phyloP scores from a whole-genome alignment of 2,329 filamentous ascomycete genomes.

The Cladosporium colombiae region DNA sequence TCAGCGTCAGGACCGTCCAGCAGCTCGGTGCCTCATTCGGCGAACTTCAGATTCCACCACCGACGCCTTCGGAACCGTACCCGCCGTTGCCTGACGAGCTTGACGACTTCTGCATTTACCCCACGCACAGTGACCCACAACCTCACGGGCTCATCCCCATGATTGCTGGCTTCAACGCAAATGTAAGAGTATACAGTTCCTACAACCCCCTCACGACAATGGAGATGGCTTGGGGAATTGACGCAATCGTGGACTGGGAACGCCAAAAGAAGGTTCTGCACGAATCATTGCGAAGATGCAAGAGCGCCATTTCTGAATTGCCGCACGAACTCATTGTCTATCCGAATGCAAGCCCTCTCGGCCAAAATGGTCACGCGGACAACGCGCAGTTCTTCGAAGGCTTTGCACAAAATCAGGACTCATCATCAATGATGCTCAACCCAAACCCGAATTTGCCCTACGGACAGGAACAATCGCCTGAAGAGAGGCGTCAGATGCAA shows the following conservation, averaged over 20 bases:
- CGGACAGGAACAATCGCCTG: conserved; percentile 34
- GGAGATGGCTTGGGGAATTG: conserved; percentile 79
- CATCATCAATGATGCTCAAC: conserved; percentile 24
- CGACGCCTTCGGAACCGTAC: conserved; percentile 73
- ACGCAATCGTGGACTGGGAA: conserved; percentile 72
- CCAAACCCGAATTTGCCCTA: neutral
- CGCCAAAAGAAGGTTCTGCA: conserved; percentile 74
- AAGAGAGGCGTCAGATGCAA: conserved; percentile 57
- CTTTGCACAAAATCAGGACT: conserved; percentile 31
- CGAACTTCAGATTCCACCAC: conserved; percentile 73
- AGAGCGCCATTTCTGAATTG: conserved; percentile 65
- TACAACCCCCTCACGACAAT: conserved; percentile 78
- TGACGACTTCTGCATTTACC: conserved; percentile 78
- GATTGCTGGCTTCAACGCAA: conserved; percentile 78
- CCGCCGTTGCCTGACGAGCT: conserved; percentile 79
- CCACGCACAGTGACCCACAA: conserved; percentile 69
- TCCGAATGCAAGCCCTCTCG: conserved; percentile 44
- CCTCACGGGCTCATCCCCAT: conserved; percentile 68
- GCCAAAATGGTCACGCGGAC: conserved; percentile 26
- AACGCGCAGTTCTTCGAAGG: conserved; percentile 27
- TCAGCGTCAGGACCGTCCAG: conserved; percentile 70
- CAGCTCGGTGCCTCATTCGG: conserved; percentile 73
- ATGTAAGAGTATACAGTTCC: conserved; percentile 74
- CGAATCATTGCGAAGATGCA: conserved; percentile 69
- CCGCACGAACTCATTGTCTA: conserved; percentile 68